Conservation (phyloP, 345 rosid genomes). For the Citrus cavaleriei region DNA sequence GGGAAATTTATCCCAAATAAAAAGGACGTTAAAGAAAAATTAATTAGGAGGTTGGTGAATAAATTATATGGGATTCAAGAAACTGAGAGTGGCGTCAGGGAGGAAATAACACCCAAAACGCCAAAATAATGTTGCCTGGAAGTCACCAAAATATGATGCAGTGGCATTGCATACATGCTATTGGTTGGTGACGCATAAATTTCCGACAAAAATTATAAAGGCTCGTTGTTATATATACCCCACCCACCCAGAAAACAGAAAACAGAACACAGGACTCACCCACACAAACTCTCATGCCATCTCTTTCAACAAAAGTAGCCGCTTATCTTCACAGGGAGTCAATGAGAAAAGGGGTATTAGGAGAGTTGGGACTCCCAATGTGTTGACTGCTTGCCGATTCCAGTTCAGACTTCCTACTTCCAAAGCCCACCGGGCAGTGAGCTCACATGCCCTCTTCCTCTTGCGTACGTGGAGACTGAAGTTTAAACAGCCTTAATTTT, state of each 20-base stretch:
- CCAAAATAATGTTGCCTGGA: slow-evolving; percentile 9
- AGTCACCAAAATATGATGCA: neutral
- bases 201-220: slow-evolving; percentile 13
- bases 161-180: slow-evolving; percentile 2
- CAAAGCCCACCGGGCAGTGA: slow-evolving; percentile 31
- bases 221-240: neutral
- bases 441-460: slow-evolving; percentile 22
- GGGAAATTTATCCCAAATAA: neutral
- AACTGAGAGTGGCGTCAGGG: slow-evolving; percentile 6
- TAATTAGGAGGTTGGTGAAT: neutral
- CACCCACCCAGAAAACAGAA: neutral
- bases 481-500: neutral
- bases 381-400: slow-evolving; percentile 26
- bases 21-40: neutral
- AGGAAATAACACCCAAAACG: neutral
- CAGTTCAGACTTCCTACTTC: slow-evolving; percentile 5
- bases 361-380: slow-evolving; percentile 38
- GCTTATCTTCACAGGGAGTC: slow-evolving; percentile 17
- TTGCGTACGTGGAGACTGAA: neutral
- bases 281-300: slow-evolving; percentile 31
- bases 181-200: slow-evolving; percentile 15
- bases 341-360: neutral
- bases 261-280: neutral
- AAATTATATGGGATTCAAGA: neutral
- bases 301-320: slow-evolving; percentile 26